Conservation (phyloP, 495 filamentous ascomycete species). For the Podospora sp. region DNA sequence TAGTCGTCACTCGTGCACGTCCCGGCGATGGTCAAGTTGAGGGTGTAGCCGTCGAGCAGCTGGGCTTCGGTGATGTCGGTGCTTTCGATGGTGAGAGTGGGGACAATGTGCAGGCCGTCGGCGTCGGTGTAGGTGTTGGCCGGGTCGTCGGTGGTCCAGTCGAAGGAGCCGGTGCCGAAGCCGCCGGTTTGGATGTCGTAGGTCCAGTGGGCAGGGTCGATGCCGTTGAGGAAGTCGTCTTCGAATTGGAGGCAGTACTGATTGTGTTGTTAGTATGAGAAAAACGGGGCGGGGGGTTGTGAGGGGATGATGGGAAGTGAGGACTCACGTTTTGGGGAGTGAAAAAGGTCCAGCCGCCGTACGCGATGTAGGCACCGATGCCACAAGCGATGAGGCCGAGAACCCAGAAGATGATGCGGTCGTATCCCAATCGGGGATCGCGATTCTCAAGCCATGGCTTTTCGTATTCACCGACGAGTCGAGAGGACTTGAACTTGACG, state of each 20-base stretch:
- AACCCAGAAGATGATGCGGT: slow-evolving; percentile 39
- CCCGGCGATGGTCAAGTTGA: slow-evolving; percentile 43
- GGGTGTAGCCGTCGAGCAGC: slow-evolving; percentile 30
- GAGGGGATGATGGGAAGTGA: too few relatives aligned
- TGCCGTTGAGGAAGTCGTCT: slow-evolving; percentile 40
- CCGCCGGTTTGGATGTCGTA: slow-evolving; percentile 40
- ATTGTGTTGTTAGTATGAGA: too few relatives aligned
- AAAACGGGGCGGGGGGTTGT: too few relatives aligned
- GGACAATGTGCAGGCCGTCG: slow-evolving; percentile 49
- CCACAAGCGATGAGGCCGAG: slow-evolving; percentile 22
- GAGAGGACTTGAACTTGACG: slow-evolving; percentile 36
- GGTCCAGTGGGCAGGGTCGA: slow-evolving; percentile 40
- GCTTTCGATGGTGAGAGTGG: slow-evolving; percentile 46
- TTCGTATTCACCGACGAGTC: slow-evolving; percentile 42
- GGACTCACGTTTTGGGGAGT: neutral
- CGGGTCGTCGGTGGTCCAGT: slow-evolving; percentile 48
- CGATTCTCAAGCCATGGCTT: slow-evolving; percentile 37
- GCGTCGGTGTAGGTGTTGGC: slow-evolving; percentile 45
- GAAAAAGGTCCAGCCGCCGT: neutral
- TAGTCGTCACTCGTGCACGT: slow-evolving; percentile 38
- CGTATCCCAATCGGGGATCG: slow-evolving; percentile 33
- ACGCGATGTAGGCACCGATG: neutral
- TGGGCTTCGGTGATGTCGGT: slow-evolving; percentile 40
- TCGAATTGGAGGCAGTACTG: slow-evolving; percentile 37
- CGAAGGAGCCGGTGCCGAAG: slow-evolving; percentile 48